phyloP scores from a whole-genome alignment of 2,329 filamentous ascomycete genomes.

The Colletotrichum liaoningense region DNA sequence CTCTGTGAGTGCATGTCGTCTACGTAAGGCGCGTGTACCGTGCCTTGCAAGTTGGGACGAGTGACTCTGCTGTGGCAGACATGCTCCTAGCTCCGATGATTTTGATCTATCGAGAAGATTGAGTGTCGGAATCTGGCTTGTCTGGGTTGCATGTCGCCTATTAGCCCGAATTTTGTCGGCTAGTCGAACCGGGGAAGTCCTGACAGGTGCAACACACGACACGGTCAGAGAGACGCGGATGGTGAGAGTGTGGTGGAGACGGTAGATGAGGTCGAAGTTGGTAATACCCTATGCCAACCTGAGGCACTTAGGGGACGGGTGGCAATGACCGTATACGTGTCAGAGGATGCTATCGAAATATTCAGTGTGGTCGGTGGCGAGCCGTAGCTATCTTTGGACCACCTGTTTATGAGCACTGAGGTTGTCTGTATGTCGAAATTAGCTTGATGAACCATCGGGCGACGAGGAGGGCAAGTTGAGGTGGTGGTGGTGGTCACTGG shows the following conservation, averaged over 20 bases:
- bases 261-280: not conserved
- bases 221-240: constrained; percentile 3
- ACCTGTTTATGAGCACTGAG: not conserved
- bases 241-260: constrained; percentile 23
- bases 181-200: constrained; percentile 17
- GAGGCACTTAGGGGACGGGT: not conserved
- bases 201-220: constrained; percentile 7
- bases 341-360: not conserved
- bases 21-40: constrained; percentile 7
- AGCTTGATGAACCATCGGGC: not conserved
- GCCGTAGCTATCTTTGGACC: no score
- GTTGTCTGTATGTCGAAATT: not conserved
- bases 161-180: not conserved
- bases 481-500: not conserved
- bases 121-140: not conserved
- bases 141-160: not conserved
- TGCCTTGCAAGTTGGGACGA: constrained; percentile 3
- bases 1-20: constrained; percentile 11
- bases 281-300: not conserved
- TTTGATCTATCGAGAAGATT: not conserved
- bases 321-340: not conserved
- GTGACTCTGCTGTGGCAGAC: not conserved
- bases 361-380: not conserved
- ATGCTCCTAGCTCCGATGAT: not conserved
- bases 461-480: not conserved